Conservation (phyloP, 768 basidiomycete genomes). For the Mycena metata region DNA sequence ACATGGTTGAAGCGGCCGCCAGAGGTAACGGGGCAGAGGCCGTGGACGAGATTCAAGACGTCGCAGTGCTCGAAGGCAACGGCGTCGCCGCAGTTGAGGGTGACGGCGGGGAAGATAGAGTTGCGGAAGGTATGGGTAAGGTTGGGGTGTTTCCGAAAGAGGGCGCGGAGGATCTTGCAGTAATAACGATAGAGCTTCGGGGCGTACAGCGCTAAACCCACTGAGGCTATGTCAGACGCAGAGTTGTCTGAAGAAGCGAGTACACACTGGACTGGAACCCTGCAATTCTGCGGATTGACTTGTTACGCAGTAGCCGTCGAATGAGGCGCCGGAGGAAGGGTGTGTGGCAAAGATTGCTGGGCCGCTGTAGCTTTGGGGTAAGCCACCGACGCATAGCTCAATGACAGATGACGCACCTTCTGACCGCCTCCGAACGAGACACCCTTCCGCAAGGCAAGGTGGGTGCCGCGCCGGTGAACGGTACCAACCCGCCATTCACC, state of each 20-base stretch:
- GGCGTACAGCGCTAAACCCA: background rate
- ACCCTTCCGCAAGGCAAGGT: background rate
- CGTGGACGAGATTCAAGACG: background rate
- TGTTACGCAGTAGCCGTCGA: background rate
- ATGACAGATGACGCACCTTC: background rate
- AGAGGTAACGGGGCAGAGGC: constrained; percentile 18
- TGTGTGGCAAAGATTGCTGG: background rate
- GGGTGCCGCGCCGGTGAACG: background rate
- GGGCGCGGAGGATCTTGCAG: background rate
- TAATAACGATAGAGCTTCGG: background rate
- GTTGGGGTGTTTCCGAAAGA: background rate
- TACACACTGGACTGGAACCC: background rate
- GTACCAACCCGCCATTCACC: background rate
- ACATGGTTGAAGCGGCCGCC: constrained; percentile 5
- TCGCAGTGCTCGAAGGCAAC: background rate
- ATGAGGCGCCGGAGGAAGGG: background rate
- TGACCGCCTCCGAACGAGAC: background rate
- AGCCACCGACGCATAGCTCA: background rate
- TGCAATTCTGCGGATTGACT: background rate
- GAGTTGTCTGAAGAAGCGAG: background rate
- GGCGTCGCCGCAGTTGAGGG: background rate
- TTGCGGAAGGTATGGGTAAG: background rate
- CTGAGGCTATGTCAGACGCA: background rate
- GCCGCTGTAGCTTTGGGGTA: background rate
- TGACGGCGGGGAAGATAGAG: background rate